A percentile compares a stretch with the other conserved stretches of the same genome.
These are phyloP conservation scores for Populus simonii DNA, from an alignment of 345 rosid species.

Conservation along the genomic window DNA sequence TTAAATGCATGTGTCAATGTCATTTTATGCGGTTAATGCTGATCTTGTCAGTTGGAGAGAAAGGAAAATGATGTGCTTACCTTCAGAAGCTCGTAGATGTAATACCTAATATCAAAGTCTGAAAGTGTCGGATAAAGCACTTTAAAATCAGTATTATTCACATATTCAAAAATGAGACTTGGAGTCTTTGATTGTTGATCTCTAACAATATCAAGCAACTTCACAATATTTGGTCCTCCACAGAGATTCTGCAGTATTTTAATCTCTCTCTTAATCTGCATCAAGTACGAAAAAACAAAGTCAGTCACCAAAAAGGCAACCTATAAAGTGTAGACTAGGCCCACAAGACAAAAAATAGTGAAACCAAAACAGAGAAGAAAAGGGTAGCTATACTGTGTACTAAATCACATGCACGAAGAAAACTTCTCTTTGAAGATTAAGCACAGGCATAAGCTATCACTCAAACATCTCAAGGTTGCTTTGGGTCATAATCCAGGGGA, in stretches of 20 bases:
- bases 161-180: constrained; percentile 86
- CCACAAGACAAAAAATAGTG: not conserved
- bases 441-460: not conserved
- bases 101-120: constrained; percentile 84
- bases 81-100: constrained; percentile 85
- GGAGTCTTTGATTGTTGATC: constrained; percentile 97
- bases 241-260: constrained; percentile 95
- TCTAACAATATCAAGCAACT: constrained; percentile 91
- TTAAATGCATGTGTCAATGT: not conserved
- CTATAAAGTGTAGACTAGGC: not conserved
- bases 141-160: constrained; percentile 91
- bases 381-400: not conserved
- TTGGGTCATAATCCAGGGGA: not conserved
- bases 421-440: not conserved
- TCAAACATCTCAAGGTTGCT: not conserved
- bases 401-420: not conserved
- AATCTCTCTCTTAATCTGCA: constrained; percentile 97
- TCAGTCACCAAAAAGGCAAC: not conserved
- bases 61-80: constrained; percentile 30
- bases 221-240: constrained; percentile 92
- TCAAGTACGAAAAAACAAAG: not conserved
- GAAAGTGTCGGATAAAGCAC: constrained; percentile 87
- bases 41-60: not conserved
- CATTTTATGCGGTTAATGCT: not conserved
- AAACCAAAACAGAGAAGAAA: not conserved